Percentiles rank a stretch among this genome's conserved stretches.
phyloP scores from a whole-genome alignment of 768 basidiomycete genomes.

The Phallus indusiatus region DNA sequence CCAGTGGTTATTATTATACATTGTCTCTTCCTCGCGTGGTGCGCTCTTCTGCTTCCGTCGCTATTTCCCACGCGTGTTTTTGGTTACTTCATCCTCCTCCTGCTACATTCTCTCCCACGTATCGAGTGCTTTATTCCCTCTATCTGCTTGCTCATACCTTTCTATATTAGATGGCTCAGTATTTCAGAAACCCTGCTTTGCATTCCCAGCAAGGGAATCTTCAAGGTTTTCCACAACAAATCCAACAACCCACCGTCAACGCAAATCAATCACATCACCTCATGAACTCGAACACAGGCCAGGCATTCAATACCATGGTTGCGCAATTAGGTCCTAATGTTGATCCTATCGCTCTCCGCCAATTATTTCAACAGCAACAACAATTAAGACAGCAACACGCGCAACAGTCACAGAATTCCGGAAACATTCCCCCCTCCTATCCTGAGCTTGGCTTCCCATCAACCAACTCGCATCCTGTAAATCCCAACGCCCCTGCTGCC shows the following conservation, averaged over 20 bases:
- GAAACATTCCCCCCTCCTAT: not conserved
- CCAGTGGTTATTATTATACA: not conserved
- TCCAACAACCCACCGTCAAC: not conserved
- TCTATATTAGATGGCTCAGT: conserved; percentile 6
- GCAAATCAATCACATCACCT: not conserved
- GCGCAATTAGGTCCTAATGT: not conserved
- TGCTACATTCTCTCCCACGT: not conserved
- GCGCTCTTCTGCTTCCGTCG: not conserved
- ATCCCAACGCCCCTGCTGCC: not conserved
- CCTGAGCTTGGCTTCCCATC: not conserved
- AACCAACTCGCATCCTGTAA: not conserved
- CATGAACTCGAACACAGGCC: not conserved
- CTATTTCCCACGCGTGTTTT: conserved; percentile 3
- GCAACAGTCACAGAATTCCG: not conserved
- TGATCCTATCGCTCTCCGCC: not conserved
- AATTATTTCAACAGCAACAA: not conserved
- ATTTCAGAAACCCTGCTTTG: not conserved
- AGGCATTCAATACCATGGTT: not conserved
- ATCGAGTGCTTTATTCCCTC: not conserved
- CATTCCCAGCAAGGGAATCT: not conserved
- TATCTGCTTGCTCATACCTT: not conserved
- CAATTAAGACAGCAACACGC: conserved; percentile 2
- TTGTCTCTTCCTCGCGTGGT: too few relatives aligned
- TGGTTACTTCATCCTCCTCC: not conserved
- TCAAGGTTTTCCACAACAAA: conserved; percentile 5